Evolutionary conservation across 2,329 filamentous ascomycete genomes (phyloP).

Genomic region (Alternaria novae-zelandiae): DNA sequence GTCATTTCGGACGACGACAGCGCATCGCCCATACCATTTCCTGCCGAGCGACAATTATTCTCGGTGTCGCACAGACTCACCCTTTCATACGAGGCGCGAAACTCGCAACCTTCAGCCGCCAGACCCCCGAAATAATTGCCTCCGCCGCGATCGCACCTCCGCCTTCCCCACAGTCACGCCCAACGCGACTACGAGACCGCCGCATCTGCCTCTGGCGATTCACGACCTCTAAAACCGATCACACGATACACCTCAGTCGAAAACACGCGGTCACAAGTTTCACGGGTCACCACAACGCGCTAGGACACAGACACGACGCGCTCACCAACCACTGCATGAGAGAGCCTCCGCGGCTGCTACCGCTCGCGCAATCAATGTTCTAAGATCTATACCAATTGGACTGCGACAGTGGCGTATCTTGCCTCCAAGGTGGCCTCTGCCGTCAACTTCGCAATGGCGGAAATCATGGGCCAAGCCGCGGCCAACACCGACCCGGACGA

Average conservation of each 20-base stretch:
- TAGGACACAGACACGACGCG: constrained; percentile 35
- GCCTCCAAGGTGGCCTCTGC: constrained; percentile 49
- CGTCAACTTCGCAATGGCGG: constrained; percentile 52
- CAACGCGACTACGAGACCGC: constrained; percentile 34
- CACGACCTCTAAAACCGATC: neutral
- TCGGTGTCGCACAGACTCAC: constrained; percentile 41
- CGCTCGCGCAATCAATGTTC: constrained; percentile 33
- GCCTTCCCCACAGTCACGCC: constrained; percentile 29
- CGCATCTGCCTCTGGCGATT: constrained; percentile 18
- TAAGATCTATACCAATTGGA: constrained; percentile 21
- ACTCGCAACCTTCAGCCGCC: constrained; percentile 22
- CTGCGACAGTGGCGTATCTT: constrained; percentile 45
- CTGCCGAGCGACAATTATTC: constrained; percentile 31
- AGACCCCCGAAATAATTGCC: constrained; percentile 31
- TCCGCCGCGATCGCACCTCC: constrained; percentile 26
- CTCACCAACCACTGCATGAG: constrained; percentile 33
- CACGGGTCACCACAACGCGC: constrained; percentile 32
- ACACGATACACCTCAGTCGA: constrained; percentile 10
- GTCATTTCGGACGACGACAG: constrained; percentile 35
- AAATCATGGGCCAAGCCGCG: constrained; percentile 46
- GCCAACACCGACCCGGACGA: constrained; percentile 42
- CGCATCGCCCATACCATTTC: constrained; percentile 37
- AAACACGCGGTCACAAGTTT: constrained; percentile 9
- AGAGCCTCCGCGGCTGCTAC: constrained; percentile 26
- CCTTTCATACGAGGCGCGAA: constrained; percentile 44